These are phyloP conservation scores for Talaromyces sp. DNA, from an alignment of 2,329 filamentous ascomycete species.

Conservation along the genomic window DNA sequence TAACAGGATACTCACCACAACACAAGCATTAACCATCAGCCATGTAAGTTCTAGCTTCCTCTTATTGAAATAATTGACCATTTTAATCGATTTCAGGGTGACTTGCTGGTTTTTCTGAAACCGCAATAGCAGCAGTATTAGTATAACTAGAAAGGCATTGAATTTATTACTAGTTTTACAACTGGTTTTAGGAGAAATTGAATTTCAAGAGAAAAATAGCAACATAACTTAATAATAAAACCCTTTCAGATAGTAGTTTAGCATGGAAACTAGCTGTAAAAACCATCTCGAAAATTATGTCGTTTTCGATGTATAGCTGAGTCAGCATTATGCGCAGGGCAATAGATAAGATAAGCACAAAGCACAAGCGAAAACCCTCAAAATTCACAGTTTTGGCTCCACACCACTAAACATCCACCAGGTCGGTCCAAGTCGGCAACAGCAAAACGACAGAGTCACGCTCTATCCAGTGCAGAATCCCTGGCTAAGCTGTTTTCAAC, in stretches of 20 bases:
- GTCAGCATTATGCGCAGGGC: slow-evolving; percentile 24
- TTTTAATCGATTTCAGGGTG: neutral
- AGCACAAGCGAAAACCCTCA: slow-evolving; percentile 42
- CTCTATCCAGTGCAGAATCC: slow-evolving; percentile 12
- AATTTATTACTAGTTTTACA: neutral
- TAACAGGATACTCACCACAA: neutral
- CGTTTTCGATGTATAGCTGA: slow-evolving; percentile 21
- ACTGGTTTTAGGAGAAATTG: neutral
- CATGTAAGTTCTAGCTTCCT: neutral
- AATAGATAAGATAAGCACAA: slow-evolving; percentile 44
- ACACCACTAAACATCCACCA: slow-evolving; percentile 31
- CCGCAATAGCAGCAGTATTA: neutral
- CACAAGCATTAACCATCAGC: neutral
- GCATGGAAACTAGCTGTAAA: neutral
- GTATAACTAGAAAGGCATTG: neutral
- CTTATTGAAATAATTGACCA: neutral
- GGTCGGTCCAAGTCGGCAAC: slow-evolving; percentile 1
- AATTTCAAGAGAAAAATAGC: neutral
- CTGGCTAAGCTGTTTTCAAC: slow-evolving; percentile 14
- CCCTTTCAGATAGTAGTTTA: too few relatives aligned
- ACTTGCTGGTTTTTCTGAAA: neutral
- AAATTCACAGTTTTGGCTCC: slow-evolving; percentile 36
- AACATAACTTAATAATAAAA: neutral
- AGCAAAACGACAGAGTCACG: neutral
- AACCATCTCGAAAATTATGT: neutral